Percentiles rank a stretch among this genome's conserved stretches.
Conservation (phyloP, 805 yeast species). For the Priceomyces carsonii region DNA sequence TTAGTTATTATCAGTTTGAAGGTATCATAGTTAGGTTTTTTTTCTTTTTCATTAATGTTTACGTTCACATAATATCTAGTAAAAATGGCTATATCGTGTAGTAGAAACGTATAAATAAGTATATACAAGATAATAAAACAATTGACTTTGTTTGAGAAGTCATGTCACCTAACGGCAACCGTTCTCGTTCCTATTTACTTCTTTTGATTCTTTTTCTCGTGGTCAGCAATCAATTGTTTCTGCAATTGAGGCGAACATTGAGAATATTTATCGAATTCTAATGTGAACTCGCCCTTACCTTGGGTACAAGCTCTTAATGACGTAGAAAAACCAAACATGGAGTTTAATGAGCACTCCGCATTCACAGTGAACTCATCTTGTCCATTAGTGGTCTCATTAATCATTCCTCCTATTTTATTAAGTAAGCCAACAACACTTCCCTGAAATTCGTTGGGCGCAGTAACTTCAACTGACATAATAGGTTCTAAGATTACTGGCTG, state of each 20-base stretch:
- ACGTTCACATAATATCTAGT: slow-evolving; percentile 21
- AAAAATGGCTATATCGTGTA: slow-evolving; percentile 10
- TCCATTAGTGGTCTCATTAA: slow-evolving; percentile 90
- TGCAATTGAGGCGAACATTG: slow-evolving; percentile 91
- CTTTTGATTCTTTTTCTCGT: slow-evolving; percentile 35
- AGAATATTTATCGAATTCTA: slow-evolving; percentile 91
- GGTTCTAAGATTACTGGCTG: slow-evolving; percentile 93
- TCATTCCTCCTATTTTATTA: slow-evolving; percentile 90
- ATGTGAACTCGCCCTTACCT: slow-evolving; percentile 97
- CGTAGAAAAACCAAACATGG: slow-evolving; percentile 96
- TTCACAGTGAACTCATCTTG: slow-evolving; percentile 90
- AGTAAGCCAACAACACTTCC: slow-evolving; percentile 87
- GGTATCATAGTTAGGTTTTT: slow-evolving; percentile 27
- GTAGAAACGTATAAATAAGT: too few species aligned
- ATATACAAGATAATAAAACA: too few species aligned
- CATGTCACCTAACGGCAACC: not conserved
- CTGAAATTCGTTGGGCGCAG: slow-evolving; percentile 97
- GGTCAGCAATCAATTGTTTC: slow-evolving; percentile 83
- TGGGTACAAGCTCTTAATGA: slow-evolving; percentile 94
- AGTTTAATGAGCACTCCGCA: slow-evolving; percentile 95
- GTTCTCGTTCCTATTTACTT: not conserved
- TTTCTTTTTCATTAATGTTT: slow-evolving; percentile 22
- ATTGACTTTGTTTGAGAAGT: not conserved
- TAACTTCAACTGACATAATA: slow-evolving; percentile 88
- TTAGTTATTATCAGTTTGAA: slow-evolving; percentile 24